A percentile compares a stretch with the other conserved stretches of the same genome.
phyloP scores from a whole-genome alignment of 208 protist species.

The Trypanosoma melophagium region DNA sequence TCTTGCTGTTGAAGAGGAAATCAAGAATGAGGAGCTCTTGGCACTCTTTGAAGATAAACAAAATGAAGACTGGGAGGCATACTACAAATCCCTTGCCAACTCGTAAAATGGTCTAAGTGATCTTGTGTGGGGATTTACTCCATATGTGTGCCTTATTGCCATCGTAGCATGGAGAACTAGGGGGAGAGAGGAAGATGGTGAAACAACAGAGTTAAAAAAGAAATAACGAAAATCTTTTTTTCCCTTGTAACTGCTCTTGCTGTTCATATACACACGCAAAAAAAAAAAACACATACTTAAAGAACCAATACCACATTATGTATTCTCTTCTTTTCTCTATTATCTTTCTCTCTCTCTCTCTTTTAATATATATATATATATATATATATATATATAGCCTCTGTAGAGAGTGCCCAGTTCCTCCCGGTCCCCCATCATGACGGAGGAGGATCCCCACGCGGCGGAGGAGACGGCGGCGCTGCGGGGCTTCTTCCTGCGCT shows the following conservation, averaged over 20 bases:
- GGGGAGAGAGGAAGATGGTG: not conserved
- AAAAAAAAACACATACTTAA: too few species aligned
- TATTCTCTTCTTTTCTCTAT: too few species aligned
- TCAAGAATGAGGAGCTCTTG: constrained; percentile 65
- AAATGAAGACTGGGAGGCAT: constrained; percentile 66
- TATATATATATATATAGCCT: not conserved
- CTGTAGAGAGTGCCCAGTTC: too few species aligned
- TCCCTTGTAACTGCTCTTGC: too few species aligned
- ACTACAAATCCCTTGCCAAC: constrained; percentile 45
- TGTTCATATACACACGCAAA: too few species aligned
- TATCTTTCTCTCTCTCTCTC: too few species aligned
- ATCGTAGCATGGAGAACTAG: too few species aligned
- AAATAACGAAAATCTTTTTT: constrained; percentile 2
- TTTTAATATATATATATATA: not conserved
- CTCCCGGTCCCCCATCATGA: too few species aligned
- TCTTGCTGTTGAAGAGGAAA: constrained; percentile 76
- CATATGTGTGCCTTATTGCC: not conserved
- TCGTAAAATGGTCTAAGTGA: not conserved
- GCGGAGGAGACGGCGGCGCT: constrained; percentile 7
- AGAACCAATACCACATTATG: too few species aligned
- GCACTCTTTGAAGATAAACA: constrained; percentile 60
- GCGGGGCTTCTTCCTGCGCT: constrained; percentile 55
- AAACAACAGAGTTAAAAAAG: not conserved
- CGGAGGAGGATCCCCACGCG: not conserved
- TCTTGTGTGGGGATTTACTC: not conserved